Evolutionary conservation across 768 basidiomycete species (phyloP).

Genomic region (Rhodosporidiobolus odoratus): DNA sequence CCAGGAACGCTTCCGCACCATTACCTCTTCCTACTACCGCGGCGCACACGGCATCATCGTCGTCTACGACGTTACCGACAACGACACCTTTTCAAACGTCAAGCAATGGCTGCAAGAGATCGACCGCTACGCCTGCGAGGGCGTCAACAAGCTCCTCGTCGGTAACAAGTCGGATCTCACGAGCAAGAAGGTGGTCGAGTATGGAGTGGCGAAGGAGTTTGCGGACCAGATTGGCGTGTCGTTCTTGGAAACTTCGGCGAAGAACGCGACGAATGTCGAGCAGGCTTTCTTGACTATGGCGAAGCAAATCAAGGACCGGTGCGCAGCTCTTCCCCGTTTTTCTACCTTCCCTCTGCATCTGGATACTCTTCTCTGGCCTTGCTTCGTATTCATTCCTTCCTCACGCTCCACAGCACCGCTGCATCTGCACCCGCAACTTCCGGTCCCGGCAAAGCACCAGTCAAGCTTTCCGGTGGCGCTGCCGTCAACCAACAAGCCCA

Average conservation of each 20-base stretch:
- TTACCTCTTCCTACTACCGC: constrained; percentile 99
- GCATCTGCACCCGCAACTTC: constrained; percentile 68
- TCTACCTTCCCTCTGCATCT: no score
- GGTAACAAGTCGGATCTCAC: constrained; percentile 94
- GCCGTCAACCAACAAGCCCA: constrained; percentile 69
- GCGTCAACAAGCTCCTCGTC: constrained; percentile 97
- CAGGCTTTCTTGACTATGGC: constrained; percentile 98
- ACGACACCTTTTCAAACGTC: constrained; percentile 64
- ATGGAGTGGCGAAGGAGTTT: constrained; percentile 56
- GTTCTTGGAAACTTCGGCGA: constrained; percentile 97
- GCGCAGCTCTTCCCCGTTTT: background rate
- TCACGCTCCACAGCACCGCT: constrained; percentile 61
- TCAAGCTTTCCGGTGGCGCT: constrained; percentile 72
- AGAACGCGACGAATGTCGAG: constrained; percentile 94
- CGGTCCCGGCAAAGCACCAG: constrained; percentile 68
- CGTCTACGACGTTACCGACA: constrained; percentile 88
- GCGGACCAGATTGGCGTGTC: constrained; percentile 85
- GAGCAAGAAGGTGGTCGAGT: constrained; percentile 70
- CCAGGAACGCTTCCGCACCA: constrained; percentile 96
- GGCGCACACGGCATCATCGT: constrained; percentile 99
- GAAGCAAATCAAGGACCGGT: constrained; percentile 47
- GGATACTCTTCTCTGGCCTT: background rate
- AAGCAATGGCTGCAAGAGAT: constrained; percentile 59
- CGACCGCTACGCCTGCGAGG: constrained; percentile 78
- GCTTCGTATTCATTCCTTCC: background rate